These are phyloP conservation scores for Trichoderma brevicompactum DNA, from an alignment of 2,329 filamentous ascomycete species.

Conservation along the genomic window DNA sequence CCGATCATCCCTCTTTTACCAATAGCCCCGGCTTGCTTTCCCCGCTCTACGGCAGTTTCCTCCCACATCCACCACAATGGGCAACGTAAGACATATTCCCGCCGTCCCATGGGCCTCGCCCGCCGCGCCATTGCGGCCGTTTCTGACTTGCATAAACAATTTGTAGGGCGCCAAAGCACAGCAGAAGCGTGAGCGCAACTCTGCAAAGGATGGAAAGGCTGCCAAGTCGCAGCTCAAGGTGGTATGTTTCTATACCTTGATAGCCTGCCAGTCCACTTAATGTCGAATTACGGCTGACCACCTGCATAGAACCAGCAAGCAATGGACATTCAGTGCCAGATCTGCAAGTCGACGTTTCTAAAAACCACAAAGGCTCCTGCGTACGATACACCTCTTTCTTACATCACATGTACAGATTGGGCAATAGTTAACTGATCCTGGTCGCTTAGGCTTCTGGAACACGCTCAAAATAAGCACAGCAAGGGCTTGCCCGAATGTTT, in stretches of 20 bases:
- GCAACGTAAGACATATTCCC: slow-evolving; percentile 39
- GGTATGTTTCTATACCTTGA: slow-evolving; percentile 50
- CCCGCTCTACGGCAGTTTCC: neutral
- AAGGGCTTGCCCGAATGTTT: slow-evolving; percentile 75
- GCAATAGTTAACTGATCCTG: slow-evolving; percentile 15
- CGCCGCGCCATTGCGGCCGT: neutral
- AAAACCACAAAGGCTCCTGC: slow-evolving; percentile 75
- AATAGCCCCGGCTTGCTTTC: neutral
- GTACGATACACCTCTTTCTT: slow-evolving; percentile 49
- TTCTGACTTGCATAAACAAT: slow-evolving; percentile 32
- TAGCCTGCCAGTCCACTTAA: neutral
- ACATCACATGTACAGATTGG: neutral
- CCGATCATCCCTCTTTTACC: neutral
- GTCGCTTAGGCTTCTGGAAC: slow-evolving; percentile 64
- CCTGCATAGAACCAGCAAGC: slow-evolving; percentile 70
- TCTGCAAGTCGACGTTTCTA: slow-evolving; percentile 79
- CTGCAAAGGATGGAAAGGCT: slow-evolving; percentile 61
- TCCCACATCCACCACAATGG: slow-evolving; percentile 36
- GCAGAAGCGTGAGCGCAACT: slow-evolving; percentile 75
- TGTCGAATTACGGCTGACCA: neutral
- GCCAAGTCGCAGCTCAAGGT: slow-evolving; percentile 72
- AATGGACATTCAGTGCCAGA: slow-evolving; percentile 75
- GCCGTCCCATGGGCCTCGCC: neutral
- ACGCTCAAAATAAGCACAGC: slow-evolving; percentile 77
- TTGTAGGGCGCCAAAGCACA: slow-evolving; percentile 66